Base-by-base conservation (phyloP, 2,329 filamentous ascomycete genomes). In the Aureobasidium mangrovei region DNA sequence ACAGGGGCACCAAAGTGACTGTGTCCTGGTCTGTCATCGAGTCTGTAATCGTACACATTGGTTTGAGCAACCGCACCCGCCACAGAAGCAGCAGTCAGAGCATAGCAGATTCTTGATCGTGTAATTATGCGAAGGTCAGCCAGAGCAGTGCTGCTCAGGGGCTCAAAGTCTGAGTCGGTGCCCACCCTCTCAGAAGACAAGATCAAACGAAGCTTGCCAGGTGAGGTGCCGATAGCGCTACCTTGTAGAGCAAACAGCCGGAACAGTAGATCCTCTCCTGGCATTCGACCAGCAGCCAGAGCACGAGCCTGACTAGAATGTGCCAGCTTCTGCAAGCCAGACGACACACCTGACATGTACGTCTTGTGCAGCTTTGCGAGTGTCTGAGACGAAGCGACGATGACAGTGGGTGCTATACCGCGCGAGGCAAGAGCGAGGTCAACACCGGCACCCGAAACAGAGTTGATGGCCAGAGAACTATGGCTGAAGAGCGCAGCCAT, bases 21-120 rank as follows among this genome's bases (percentile, higher is more conserved):
- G 43, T 73, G 71, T 42, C 70, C 70, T 9, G 60, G 58, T 18
- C 70, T 68, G 35, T 70, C 70, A 3, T 73, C 58, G 78, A 76
- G 60, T 46, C 91, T 77, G 69, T 97, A 97, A 67, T 97, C 91
- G 65, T 88, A 94, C 38, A 91, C 78, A 58, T 88, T 84, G 6
- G 88, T 95, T 72, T 97, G 91, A 1, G 85, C 76, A n/a, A 95
- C 81, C 0, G 91, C 85, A 36, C 93, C 93, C 2, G 91, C 91
- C n/a, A 97, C 87, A 57, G 82, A 81, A 27, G 88, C 76, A 0
- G 86, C 83, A 18, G 89, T 86, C 53, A 98, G 76, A 3, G 90
- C 91, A 68, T 97, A 95, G 48, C 94, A 77, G 55, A 96, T 77
- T 49, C 89, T 82, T 1, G 89, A 85, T 29, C 85, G 81, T 2